Evolutionary conservation across 768 basidiomycete genomes (phyloP).

Genomic region (Russula vinacea): DNA sequence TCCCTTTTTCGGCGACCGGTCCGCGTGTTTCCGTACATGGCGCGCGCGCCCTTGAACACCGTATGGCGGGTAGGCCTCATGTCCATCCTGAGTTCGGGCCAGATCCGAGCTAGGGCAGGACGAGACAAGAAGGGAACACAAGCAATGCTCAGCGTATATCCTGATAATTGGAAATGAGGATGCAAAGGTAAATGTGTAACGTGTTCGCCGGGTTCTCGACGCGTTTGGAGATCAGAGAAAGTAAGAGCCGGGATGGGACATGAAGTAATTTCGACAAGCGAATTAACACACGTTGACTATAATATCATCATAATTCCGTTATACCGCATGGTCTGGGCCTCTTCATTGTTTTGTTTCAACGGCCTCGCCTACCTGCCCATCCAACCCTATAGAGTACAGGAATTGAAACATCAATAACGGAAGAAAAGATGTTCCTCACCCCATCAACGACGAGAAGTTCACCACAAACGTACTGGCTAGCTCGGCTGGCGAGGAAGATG

Average conservation of each 20-base stretch:
- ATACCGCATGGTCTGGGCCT: slow-evolving; percentile 18
- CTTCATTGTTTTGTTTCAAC: slow-evolving; percentile 7
- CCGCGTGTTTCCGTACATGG: neutral
- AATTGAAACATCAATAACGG: slow-evolving; percentile 16
- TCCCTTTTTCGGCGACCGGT: neutral
- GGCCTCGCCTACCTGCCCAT: slow-evolving; percentile 32
- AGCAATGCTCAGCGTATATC: neutral
- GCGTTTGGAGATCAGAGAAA: slow-evolving; percentile 16
- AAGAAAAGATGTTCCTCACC: slow-evolving; percentile 42
- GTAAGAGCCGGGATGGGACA: slow-evolving; percentile 11
- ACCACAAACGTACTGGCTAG: slow-evolving; percentile 66
- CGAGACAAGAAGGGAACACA: neutral
- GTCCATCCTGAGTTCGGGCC: neutral
- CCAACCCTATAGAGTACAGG: slow-evolving; percentile 30
- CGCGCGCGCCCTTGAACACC: neutral
- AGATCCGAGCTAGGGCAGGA: neutral
- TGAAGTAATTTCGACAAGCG: slow-evolving; percentile 20
- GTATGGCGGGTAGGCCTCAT: neutral
- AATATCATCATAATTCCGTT: slow-evolving; percentile 19
- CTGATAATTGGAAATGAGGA: neutral
- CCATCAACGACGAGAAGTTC: slow-evolving; percentile 67
- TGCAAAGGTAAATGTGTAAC: neutral
- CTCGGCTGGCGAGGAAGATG: slow-evolving; percentile 61
- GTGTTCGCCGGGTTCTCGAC: slow-evolving; percentile 8
- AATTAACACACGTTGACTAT: slow-evolving; percentile 18